Evolutionary conservation across 768 basidiomycete species (phyloP).

Genomic region (Leccinum subtestaceum): DNA sequence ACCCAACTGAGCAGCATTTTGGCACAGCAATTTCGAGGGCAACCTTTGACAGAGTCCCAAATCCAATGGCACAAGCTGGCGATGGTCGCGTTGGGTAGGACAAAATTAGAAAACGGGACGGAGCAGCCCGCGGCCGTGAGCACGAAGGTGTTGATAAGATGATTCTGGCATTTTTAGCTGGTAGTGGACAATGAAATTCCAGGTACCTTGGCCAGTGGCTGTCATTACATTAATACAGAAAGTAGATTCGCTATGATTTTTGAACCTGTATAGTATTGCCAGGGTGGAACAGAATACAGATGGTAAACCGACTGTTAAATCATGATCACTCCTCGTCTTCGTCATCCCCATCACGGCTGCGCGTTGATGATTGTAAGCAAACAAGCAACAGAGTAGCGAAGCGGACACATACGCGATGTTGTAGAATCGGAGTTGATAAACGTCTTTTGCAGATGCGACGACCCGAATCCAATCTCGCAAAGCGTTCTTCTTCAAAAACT

Average conservation of each 20-base stretch:
- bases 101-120: conserved; percentile 36
- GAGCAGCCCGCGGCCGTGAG: conserved; percentile 10
- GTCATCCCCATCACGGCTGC: conserved; percentile 49
- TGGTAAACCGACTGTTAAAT: conserved; percentile 3
- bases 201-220: not conserved
- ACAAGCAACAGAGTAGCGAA: not conserved
- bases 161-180: not conserved
- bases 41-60: conserved; percentile 56
- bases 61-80: conserved; percentile 72
- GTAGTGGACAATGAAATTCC: not conserved
- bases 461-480: conserved; percentile 98
- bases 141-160: conserved; percentile 22
- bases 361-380: conserved; percentile 1
- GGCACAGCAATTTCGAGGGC: conserved; percentile 64
- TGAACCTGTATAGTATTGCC: conserved; percentile 11
- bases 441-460: conserved; percentile 90
- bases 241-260: not conserved
- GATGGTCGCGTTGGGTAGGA: conserved; percentile 56
- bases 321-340: conserved; percentile 48
- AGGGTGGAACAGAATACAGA: conserved; percentile 1
- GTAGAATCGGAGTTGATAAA: conserved; percentile 93
- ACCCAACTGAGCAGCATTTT: conserved; percentile 57
- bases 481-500: conserved; percentile 97
- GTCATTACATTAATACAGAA: not conserved
- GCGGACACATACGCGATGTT: conserved; percentile 70